phyloP scores from a whole-genome alignment of 139 green algal genomes.

The Deuterostichococcus epilithicus region DNA sequence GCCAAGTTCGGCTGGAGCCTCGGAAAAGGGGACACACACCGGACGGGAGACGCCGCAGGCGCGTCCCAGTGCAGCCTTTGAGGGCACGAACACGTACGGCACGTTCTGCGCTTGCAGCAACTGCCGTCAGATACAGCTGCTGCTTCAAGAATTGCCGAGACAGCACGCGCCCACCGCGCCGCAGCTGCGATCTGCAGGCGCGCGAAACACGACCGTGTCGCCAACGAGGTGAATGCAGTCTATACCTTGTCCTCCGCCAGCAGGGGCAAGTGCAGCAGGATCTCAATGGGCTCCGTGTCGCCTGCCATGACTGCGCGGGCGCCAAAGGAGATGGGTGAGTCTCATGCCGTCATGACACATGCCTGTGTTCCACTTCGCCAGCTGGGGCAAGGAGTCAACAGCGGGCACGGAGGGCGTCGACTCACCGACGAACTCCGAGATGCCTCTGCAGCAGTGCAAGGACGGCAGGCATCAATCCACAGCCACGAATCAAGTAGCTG shows the following conservation, averaged over 20 bases:
- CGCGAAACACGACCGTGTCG: too few species aligned
- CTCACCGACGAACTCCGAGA: conserved; percentile 85
- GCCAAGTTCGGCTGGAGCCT: conserved; percentile 6
- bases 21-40: conserved; percentile 17
- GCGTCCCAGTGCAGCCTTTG: conserved; percentile 92
- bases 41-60: conserved; percentile 95
- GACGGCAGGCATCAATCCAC: too few species aligned
- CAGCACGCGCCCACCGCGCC: too few species aligned
- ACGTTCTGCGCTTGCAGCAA: conserved; percentile 75
- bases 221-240: not conserved
- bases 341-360: too few species aligned
- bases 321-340: conserved; percentile 1
- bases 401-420: too few species aligned
- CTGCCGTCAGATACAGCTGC: not conserved
- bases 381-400: too few species aligned
- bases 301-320: conserved; percentile 82
- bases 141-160: not conserved
- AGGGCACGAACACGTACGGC: conserved; percentile 98
- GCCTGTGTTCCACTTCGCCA: too few species aligned
- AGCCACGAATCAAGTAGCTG: too few species aligned
- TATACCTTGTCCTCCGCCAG: conserved; percentile 96
- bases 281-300: conserved; percentile 98
- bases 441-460: too few species aligned
- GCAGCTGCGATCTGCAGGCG: too few species aligned
- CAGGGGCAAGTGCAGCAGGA: conserved; percentile 97